Conservation (phyloP, 768 basidiomycete genomes). For the Kwoniella heveanensis region DNA sequence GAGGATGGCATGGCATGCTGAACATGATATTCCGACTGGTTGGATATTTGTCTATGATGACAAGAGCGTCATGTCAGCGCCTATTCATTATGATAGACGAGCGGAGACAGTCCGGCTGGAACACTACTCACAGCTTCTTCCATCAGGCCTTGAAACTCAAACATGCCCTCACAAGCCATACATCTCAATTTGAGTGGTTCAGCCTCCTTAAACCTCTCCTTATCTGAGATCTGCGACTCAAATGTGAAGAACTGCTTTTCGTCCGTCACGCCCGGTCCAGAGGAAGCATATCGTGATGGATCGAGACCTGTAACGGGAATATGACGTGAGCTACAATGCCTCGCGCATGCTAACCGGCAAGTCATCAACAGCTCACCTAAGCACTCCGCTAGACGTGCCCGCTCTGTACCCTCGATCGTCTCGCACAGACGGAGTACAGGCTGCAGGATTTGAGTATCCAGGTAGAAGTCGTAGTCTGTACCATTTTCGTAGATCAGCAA, state of each 20-base stretch:
- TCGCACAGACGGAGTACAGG: constrained; percentile 95
- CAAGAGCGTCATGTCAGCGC: constrained; percentile 7
- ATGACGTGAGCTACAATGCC: neutral
- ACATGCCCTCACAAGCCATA: constrained; percentile 66
- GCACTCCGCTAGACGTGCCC: constrained; percentile 88
- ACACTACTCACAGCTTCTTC: constrained; percentile 52
- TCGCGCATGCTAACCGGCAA: neutral
- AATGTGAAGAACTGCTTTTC: constrained; percentile 75
- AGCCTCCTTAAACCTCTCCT: constrained; percentile 79
- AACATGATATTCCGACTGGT: constrained; percentile 70
- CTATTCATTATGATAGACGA: too few species aligned
- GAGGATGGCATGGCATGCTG: constrained; percentile 65
- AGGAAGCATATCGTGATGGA: constrained; percentile 49
- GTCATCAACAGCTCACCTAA: constrained; percentile 65
- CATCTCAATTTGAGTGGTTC: constrained; percentile 75
- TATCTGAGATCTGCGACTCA: constrained; percentile 85
- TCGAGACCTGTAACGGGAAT: constrained; percentile 50
- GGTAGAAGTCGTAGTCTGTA: constrained; percentile 86
- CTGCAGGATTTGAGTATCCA: constrained; percentile 87
- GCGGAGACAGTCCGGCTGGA: neutral
- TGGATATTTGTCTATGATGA: constrained; percentile 70
- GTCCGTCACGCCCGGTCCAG: constrained; percentile 55
- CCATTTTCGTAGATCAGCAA: neutral
- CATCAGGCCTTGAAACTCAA: constrained; percentile 52
- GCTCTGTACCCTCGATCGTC: constrained; percentile 92